Evolutionary conservation across 176 grass and related monocot species (phyloP), one percentile per base, ranked within the genome.

Genomic region (Phragmites australis): DNA sequence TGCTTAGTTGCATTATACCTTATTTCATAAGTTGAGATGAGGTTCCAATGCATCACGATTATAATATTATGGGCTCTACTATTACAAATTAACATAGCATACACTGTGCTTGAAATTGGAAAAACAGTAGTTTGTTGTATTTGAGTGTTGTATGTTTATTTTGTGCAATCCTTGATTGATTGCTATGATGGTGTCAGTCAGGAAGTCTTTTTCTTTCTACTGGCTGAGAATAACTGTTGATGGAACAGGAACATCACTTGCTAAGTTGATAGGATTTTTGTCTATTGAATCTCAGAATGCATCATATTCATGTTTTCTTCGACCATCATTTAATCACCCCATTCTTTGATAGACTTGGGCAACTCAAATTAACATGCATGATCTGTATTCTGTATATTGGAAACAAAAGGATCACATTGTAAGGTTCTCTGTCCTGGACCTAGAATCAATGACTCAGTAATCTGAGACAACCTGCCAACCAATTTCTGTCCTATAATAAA

Each of bases 281-380:
- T 76, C 62, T 9, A 76, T 82, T 26, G 8, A 16, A 53, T 82
- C 45, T 50, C 31, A 59, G 51, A 14, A 42, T 69, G 52, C 13
- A 68, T 8, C 30, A 16, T 62, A 10, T 52, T 45, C 32, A 77
- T 63, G 50, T 55, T 70, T 26, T 71, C 12, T 65, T 78, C n/a
- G 17, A 64, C 19, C 42, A 34, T 40, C 27, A 34, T 29, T 23
- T 63, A 25, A 76, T 59, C 21, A 34, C 19, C 25, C 30, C 9
- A 41, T 57, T 45, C 26, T 37, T 83, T 45, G 18, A 82, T 82
- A 63, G 62, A 84, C 12, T 70, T 60, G 16, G 40, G 57, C 48
- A 56, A 68, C 22, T 67, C n/a, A 2, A 39, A 27, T 18, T 41
- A 61, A 11, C 4, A 18, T 63, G 54, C 6, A 50, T 56, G 30